Conservation (phyloP, 2,329 filamentous ascomycete genomes). For the Colletotrichum coccodes region DNA sequence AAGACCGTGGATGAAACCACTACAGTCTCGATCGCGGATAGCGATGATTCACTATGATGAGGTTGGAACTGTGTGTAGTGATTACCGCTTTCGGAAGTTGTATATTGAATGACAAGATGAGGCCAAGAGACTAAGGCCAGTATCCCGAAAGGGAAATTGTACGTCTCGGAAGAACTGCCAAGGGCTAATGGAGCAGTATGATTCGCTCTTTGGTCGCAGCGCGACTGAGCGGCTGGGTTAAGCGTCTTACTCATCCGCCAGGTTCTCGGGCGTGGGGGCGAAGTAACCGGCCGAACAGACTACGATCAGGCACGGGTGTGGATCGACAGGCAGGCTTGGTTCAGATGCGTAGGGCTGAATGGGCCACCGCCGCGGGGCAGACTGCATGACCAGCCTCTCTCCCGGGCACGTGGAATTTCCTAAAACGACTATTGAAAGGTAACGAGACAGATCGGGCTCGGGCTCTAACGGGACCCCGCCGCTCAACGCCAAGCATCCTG, state of each 20-base stretch:
- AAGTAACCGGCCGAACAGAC: neutral
- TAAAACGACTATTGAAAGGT: neutral
- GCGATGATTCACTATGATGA: neutral
- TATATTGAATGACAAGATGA: neutral
- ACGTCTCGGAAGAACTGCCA: neutral
- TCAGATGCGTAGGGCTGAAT: neutral
- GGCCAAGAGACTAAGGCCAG: neutral
- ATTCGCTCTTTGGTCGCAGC: neutral
- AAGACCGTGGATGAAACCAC: too few species aligned
- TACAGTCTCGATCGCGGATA: neutral
- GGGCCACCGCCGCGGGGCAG: neutral
- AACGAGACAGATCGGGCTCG: neutral
- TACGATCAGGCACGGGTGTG: neutral
- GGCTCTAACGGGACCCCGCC: neutral
- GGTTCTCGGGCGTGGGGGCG: neutral
- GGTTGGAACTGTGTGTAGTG: neutral
- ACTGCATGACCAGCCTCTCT: neutral
- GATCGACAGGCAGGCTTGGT: neutral
- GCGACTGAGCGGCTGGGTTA: neutral
- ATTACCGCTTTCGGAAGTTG: constrained; percentile 2
- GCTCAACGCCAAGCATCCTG: neutral
- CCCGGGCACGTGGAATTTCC: neutral
- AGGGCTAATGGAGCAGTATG: neutral
- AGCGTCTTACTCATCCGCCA: constrained; percentile 2
- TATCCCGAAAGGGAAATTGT: neutral